Percentiles rank a stretch among this genome's conserved stretches.
Evolutionary conservation across 306 rosid species (phyloP).

Genomic region (Arachis stenosperma): DNA sequence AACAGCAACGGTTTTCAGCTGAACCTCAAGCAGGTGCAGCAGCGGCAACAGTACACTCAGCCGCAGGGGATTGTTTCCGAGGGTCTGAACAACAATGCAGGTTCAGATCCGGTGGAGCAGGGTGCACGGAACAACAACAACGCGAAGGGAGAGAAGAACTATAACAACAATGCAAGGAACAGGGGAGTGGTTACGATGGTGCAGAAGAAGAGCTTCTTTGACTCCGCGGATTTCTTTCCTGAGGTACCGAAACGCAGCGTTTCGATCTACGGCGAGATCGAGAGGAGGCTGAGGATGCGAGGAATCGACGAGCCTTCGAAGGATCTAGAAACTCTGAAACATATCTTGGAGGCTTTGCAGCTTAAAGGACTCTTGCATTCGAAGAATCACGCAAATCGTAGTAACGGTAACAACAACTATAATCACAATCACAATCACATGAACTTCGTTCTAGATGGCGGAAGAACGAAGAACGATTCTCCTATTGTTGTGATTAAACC

Average conservation of each 20-base stretch:
- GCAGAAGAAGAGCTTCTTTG: slow-evolving; percentile 81
- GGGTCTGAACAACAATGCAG: background rate
- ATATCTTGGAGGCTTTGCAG: slow-evolving; percentile 82
- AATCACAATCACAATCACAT: background rate
- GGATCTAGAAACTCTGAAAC: slow-evolving; percentile 77
- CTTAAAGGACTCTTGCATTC: slow-evolving; percentile 90
- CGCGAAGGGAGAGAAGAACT: background rate
- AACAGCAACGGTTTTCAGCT: slow-evolving; percentile 40
- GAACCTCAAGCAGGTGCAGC: slow-evolving; percentile 49
- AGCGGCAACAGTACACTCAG: background rate
- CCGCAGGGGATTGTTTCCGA: background rate
- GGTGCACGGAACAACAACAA: background rate
- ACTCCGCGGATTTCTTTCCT: slow-evolving; percentile 78
- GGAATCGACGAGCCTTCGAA: slow-evolving; percentile 76
- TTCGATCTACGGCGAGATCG: slow-evolving; percentile 66
- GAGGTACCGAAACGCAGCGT: slow-evolving; percentile 66
- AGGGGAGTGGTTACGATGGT: slow-evolving; percentile 52
- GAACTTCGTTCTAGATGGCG: background rate
- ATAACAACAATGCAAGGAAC: slow-evolving; percentile 16
- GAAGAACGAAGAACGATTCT: slow-evolving; percentile 41
- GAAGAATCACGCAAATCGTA: background rate
- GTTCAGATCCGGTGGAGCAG: slow-evolving; percentile 1
- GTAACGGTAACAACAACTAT: background rate
- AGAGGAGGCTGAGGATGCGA: slow-evolving; percentile 70
- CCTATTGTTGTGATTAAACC: slow-evolving; percentile 79